Percentiles rank a stretch among this genome's conserved stretches.
These are phyloP conservation scores for Lentinula novae-zelandiae DNA, from an alignment of 1,284 basidiomycete species.

Conservation along the genomic window DNA sequence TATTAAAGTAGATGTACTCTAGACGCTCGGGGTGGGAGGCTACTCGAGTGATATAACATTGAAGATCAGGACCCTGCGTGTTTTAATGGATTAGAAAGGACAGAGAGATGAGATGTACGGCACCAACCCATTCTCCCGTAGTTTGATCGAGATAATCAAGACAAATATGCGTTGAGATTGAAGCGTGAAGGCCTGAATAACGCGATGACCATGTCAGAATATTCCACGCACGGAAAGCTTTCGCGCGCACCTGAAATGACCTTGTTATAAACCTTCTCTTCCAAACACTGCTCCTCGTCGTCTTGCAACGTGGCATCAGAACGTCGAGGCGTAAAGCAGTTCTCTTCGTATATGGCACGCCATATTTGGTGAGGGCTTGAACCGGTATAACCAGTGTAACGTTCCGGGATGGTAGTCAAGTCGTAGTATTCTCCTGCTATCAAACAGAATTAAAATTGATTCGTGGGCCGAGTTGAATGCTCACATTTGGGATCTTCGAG, in stretches of 20 bases:
- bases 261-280: constrained; percentile 96
- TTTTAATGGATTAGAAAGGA: background rate
- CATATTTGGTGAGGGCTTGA: constrained; percentile 84
- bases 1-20: constrained; percentile 97
- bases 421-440: constrained; percentile 93
- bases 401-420: constrained; percentile 87
- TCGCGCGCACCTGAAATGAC: constrained; percentile 79
- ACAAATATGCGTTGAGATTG: constrained; percentile 97
- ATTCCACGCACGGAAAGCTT: background rate
- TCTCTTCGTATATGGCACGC: constrained; percentile 97
- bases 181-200: constrained; percentile 83
- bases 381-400: constrained; percentile 96
- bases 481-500: constrained; percentile 81
- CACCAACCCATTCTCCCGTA: constrained; percentile 83
- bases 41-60: constrained; percentile 89
- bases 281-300: constrained; percentile 68
- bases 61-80: constrained; percentile 76
- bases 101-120: background rate
- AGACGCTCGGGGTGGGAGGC: constrained; percentile 95
- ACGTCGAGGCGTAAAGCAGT: constrained; percentile 73
- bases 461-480: constrained; percentile 17
- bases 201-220: background rate
- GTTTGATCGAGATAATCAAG: constrained; percentile 86
- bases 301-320: constrained; percentile 16
- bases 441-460: background rate